Conservation (phyloP, 169 alveolate species). For the Plasmodium billcollinsi region DNA sequence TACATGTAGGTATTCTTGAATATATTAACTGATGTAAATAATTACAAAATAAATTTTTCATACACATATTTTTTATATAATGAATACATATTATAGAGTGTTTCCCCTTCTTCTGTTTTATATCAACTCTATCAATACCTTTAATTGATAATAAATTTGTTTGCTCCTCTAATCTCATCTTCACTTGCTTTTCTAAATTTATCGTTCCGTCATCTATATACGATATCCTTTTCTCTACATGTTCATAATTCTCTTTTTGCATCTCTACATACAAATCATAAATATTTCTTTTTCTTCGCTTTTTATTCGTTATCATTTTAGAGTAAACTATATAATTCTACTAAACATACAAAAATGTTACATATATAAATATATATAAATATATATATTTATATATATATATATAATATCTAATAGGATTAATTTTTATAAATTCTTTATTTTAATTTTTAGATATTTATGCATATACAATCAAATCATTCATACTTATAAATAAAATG, state of each 20-base stretch:
- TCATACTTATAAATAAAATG: too few species aligned
- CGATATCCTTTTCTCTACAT: not conserved
- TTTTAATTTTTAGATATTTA: too few species aligned
- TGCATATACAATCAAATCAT: too few species aligned
- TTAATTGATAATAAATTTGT: constrained; percentile 82
- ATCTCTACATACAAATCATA: constrained; percentile 51
- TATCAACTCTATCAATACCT: constrained; percentile 86
- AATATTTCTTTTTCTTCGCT: constrained; percentile 20
- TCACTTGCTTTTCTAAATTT: constrained; percentile 80
- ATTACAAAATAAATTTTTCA: constrained; percentile 94
- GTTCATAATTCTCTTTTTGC: constrained; percentile 26
- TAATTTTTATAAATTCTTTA: too few species aligned
- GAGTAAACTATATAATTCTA: not conserved
- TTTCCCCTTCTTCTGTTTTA: constrained; percentile 87
- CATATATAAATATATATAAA: not conserved
- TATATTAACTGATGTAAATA: constrained; percentile 91
- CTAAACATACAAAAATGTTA: not conserved
- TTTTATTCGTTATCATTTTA: not conserved
- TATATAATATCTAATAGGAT: not conserved
- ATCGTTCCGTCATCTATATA: constrained; percentile 1
- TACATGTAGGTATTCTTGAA: constrained; percentile 92
- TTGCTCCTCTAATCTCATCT: constrained; percentile 82
- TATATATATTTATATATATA: not conserved
- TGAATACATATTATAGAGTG: constrained; percentile 94
- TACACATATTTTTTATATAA: constrained; percentile 94